Conservation (phyloP, 345 rosid species). For the Murraya paniculata region DNA sequence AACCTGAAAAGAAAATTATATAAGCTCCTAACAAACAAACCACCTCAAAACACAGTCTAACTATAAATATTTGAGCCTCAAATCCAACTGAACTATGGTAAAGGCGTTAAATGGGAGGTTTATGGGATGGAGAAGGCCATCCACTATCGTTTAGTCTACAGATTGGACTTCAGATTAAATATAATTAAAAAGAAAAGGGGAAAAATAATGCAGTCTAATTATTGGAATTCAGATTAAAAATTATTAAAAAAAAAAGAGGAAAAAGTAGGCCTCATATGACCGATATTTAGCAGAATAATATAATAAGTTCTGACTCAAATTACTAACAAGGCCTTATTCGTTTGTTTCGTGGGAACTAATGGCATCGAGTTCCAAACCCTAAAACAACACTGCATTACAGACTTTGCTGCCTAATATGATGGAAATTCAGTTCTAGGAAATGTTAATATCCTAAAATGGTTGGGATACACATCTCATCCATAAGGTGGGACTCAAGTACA, state of each 20-base stretch:
- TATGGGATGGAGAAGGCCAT: neutral
- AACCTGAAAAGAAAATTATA: constrained; percentile 48
- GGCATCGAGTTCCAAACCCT: neutral
- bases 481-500: neutral
- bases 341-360: neutral
- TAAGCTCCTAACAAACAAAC: constrained; percentile 5
- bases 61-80: neutral
- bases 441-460: neutral
- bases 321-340: neutral
- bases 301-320: neutral
- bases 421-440: neutral
- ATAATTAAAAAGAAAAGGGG: too few species aligned
- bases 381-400: neutral
- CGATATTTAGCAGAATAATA: neutral
- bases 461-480: neutral
- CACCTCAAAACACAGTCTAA: neutral
- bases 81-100: neutral
- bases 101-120: neutral
- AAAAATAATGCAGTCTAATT: neutral
- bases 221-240: neutral
- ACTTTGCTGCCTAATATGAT: neutral
- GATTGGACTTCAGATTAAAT: neutral
- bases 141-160: neutral
- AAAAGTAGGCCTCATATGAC: neutral
- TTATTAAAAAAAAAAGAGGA: too few species aligned